Evolutionary conservation across 2,329 filamentous ascomycete genomes (phyloP), one percentile per base, ranked within the genome.

Genomic region (Colletotrichum chlorophyti): DNA sequence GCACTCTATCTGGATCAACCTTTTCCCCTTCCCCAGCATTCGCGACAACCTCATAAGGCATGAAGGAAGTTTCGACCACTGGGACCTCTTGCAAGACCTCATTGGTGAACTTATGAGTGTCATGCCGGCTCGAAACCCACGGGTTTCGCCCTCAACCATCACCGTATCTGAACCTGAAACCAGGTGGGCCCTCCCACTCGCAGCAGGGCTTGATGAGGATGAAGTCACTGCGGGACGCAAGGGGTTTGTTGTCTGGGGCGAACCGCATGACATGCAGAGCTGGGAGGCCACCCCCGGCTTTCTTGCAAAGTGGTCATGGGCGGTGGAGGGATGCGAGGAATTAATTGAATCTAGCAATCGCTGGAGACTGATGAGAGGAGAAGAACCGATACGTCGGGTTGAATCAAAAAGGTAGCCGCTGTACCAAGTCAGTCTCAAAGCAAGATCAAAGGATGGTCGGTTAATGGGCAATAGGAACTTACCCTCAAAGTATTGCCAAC

Each of bases 261-360:
- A 68, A 15, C 63, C 66, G 9, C 58, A 66, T 21, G 40, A 53
- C 4, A 61, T 41, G 19, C 50, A 55, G 14, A 64, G 38, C 9
- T 68, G 66, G 66, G 66, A 68, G 47, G 61, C 59, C 7, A 68
- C 64, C 3, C 63, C 65, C 4, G 58, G 50, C 0, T 68, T 68
- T 48, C 34, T 68, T 10, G 27, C 11, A 4, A 66, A 65, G 26
- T 67, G 66, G 64, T 31, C 45, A 0, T 68, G 65, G 66, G 59
- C 37, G 3, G 53, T 66, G 12, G 58, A 60, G 12, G 65, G 64
- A 2, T 68, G 63, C 26, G 40, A 62, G 4, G 65, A 64, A 17
- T 32, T 68, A 19, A 38, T 67, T 10, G 38, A 57, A 21, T 42
- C 50, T 12, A 66, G 50, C 24, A 66, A 68, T 34, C 41, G 31